Percentiles rank a stretch among this genome's conserved stretches.
phyloP scores from a whole-genome alignment of 192 early-diverging fungal genomes.

The Diversispora epigaea region DNA sequence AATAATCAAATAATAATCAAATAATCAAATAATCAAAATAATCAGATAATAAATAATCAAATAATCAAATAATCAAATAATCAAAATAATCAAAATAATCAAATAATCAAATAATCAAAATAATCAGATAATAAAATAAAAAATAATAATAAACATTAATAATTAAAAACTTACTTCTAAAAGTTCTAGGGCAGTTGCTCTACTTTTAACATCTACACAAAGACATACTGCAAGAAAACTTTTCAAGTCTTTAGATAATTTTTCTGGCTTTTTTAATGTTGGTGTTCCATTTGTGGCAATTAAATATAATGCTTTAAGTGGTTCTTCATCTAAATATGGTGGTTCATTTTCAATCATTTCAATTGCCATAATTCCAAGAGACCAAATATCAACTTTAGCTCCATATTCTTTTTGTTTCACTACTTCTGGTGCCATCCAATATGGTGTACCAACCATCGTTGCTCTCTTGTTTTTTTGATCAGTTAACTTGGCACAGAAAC shows the following conservation, averaged over 20 bases:
- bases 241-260: constrained; percentile 66
- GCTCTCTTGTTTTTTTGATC: constrained; percentile 77
- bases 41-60: too few species aligned
- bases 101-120: neutral
- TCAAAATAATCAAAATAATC: neutral
- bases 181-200: constrained; percentile 71
- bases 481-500: constrained; percentile 89
- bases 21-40: neutral
- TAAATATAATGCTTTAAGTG: constrained; percentile 72
- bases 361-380: constrained; percentile 88
- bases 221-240: constrained; percentile 76
- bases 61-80: neutral
- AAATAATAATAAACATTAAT: constrained; percentile 49
- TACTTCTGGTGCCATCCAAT: constrained; percentile 99
- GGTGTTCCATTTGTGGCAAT: constrained; percentile 91
- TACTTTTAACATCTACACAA: constrained; percentile 67
- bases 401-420: constrained; percentile 89
- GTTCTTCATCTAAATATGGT: constrained; percentile 88
- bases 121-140: neutral
- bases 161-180: constrained; percentile 50
- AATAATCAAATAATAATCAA: neutral
- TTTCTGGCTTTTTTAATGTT: constrained; percentile 75
- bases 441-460: constrained; percentile 89
- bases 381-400: constrained; percentile 88
- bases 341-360: constrained; percentile 97